phyloP scores from a whole-genome alignment of 2,329 filamentous ascomycete genomes.

The Verticillium nubilum region DNA sequence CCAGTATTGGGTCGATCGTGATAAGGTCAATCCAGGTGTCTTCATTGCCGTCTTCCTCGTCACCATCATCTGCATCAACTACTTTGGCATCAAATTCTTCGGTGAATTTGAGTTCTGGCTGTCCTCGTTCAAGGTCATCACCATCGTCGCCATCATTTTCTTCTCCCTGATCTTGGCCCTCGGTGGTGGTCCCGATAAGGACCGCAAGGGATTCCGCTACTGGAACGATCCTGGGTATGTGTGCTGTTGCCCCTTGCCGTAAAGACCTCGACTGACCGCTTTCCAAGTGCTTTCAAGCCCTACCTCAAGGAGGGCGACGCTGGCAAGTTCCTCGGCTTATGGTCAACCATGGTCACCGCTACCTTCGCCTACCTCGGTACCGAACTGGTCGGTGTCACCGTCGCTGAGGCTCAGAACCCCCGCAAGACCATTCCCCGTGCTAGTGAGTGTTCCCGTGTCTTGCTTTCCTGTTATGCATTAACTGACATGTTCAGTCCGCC shows the following conservation, averaged over 20 bases:
- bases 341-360: constrained; percentile 68
- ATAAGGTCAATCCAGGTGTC: constrained; percentile 68
- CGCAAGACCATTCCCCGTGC: constrained; percentile 70
- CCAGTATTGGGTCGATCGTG: constrained; percentile 65
- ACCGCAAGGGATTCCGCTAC: constrained; percentile 60
- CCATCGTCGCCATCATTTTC: constrained; percentile 61
- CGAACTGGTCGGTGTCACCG: constrained; percentile 72
- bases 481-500: constrained; percentile 41
- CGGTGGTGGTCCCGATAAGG: constrained; percentile 59
- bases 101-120: constrained; percentile 61
- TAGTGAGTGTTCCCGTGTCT: constrained; percentile 22
- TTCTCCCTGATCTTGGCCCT: constrained; percentile 58
- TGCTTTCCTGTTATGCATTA: background rate
- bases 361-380: constrained; percentile 76
- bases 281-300: constrained; percentile 39
- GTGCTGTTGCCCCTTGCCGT: background rate
- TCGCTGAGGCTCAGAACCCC: constrained; percentile 75
- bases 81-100: constrained; percentile 64
- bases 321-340: constrained; percentile 58
- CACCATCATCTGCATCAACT: constrained; percentile 60
- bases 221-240: constrained; percentile 54
- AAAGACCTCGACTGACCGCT: background rate
- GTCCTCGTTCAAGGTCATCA: constrained; percentile 62
- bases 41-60: constrained; percentile 70
- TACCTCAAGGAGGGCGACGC: constrained; percentile 34